phyloP scores from a whole-genome alignment of 1,284 basidiomycete species.

The Crocinoboletus sp. region DNA sequence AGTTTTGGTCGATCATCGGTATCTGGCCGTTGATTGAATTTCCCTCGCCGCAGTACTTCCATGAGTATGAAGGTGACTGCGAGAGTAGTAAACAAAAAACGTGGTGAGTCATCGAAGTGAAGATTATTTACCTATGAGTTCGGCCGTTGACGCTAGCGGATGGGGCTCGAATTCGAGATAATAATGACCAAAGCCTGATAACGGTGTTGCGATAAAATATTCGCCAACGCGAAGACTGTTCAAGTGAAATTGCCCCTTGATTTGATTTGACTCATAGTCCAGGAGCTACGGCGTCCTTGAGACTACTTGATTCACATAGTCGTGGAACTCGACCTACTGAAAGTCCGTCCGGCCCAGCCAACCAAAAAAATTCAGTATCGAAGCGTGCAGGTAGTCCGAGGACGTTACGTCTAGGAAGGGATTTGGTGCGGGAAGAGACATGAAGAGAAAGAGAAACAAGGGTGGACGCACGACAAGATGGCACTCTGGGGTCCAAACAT shows the following conservation, averaged over 20 bases:
- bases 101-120: background rate
- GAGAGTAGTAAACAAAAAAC: constrained; percentile 4
- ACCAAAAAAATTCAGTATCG: constrained; percentile 51
- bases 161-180: constrained; percentile 44
- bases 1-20: constrained; percentile 40
- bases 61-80: constrained; percentile 55
- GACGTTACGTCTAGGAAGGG: constrained; percentile 41
- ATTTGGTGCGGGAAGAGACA: constrained; percentile 1
- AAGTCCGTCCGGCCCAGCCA: constrained; percentile 44
- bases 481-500: constrained; percentile 35
- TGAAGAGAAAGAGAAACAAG: background rate
- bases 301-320: background rate
- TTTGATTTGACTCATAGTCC: constrained; percentile 42
- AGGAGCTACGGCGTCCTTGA: constrained; percentile 35
- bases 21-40: constrained; percentile 44
- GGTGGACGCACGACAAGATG: constrained; percentile 42
- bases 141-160: constrained; percentile 40
- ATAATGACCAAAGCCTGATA: constrained; percentile 42
- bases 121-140: constrained; percentile 42
- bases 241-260: constrained; percentile 46
- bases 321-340: constrained; percentile 35
- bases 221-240: constrained; percentile 38
- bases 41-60: constrained; percentile 51
- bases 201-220: constrained; percentile 31
- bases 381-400: constrained; percentile 54